These are phyloP conservation scores for Botrytis deweyae DNA, from an alignment of 2,329 filamentous ascomycete genomes.

Conservation along the genomic window DNA sequence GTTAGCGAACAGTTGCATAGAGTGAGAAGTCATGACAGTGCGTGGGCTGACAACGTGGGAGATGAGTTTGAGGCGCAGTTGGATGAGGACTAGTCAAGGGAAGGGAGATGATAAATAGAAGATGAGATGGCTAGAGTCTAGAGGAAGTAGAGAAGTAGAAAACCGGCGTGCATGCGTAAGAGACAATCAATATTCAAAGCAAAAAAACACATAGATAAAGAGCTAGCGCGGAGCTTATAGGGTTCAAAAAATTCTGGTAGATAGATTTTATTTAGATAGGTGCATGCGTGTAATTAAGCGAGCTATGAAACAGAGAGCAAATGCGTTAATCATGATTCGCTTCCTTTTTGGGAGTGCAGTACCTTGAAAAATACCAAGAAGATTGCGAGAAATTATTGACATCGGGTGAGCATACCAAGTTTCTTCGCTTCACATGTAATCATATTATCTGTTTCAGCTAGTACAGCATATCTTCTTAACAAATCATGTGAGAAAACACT, in stretches of 20 bases:
- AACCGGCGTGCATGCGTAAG: neutral
- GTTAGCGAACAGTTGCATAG: slow-evolving; percentile 77
- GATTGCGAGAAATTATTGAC: neutral
- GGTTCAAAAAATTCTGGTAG: neutral
- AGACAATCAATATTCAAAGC: neutral
- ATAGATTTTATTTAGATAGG: neutral
- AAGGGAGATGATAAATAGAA: neutral
- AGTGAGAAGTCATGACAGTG: slow-evolving; percentile 55
- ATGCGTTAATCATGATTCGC: neutral
- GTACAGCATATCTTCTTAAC: neutral
- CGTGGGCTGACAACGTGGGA: slow-evolving; percentile 43
- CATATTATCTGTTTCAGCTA: neutral
- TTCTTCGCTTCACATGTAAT: neutral
- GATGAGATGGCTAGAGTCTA: neutral
- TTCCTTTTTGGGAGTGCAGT: neutral
- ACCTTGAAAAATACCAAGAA: neutral
- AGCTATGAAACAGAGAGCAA: neutral
- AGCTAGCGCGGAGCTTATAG: neutral
- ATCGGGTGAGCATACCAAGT: neutral
- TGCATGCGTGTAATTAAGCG: neutral
- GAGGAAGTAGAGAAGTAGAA: neutral
- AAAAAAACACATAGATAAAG: neutral
- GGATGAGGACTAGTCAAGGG: slow-evolving; percentile 40
- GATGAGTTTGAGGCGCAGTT: slow-evolving; percentile 63
- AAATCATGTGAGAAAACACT: slow-evolving; percentile 2